Evolutionary conservation across 2,329 filamentous ascomycete species (phyloP).

Genomic region (Myriosclerotinia curreyana): DNA sequence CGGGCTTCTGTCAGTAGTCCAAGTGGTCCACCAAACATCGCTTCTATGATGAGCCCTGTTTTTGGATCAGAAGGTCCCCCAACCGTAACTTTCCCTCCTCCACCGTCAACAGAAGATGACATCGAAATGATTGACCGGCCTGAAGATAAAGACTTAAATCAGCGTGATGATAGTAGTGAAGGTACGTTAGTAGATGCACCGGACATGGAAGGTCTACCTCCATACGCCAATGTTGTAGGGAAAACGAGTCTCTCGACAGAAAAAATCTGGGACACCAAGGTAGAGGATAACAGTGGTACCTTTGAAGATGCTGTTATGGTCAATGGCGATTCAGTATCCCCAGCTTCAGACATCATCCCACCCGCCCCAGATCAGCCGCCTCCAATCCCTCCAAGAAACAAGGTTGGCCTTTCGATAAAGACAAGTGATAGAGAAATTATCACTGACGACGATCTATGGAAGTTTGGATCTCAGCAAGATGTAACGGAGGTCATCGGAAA

Average conservation of each 20-base stretch:
- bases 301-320: constrained; percentile 38
- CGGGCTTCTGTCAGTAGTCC: constrained; percentile 46
- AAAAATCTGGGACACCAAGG: constrained; percentile 2
- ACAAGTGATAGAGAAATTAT: constrained; percentile 34
- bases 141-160: constrained; percentile 29
- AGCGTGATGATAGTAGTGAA: constrained; percentile 41
- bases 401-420: constrained; percentile 37
- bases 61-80: constrained; percentile 35
- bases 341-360: constrained; percentile 15
- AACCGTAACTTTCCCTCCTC: constrained; percentile 23
- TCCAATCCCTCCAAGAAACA: constrained; percentile 40
- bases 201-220: constrained; percentile 27
- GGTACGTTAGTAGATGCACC: constrained; percentile 41
- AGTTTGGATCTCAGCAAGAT: constrained; percentile 68
- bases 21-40: constrained; percentile 34
- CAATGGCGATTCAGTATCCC: constrained; percentile 37
- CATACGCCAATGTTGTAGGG: constrained; percentile 23
- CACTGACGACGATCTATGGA: constrained; percentile 38
- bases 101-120: constrained; percentile 30
- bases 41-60: constrained; percentile 32
- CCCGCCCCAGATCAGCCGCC: constrained; percentile 37
- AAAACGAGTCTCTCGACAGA: constrained; percentile 1
- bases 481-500: constrained; percentile 95
- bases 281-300: constrained; percentile 14
- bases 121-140: constrained; percentile 39